Evolutionary conservation across 306 rosid genomes (phyloP), one percentile per base, ranked within the genome.

Genomic region (Begonia loranthoides): DNA sequence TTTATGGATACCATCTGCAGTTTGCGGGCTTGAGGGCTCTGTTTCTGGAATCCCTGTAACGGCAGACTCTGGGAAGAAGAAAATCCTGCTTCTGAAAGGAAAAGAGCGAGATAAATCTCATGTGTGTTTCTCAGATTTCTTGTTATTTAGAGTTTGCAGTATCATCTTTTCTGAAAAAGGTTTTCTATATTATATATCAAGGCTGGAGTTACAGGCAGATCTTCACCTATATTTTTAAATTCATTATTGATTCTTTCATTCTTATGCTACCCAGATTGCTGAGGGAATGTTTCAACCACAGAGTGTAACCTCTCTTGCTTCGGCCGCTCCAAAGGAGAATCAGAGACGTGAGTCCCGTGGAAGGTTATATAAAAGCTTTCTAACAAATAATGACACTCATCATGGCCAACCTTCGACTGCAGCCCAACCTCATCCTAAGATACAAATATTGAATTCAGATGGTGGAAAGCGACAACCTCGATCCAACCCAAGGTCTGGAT

Each of bases 41-140:
- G 56, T 80, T 67, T 78, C 92, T 16, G 81, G 76, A 62, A 66
- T 80, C 44, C 79, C 83, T 43, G 66, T 78, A 65, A 70, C 80
- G 68, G 71, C 81, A 38, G 95, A 75, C 61, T 68, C 85, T 43
- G 95, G 92, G 65, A 90, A 80, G 84, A 86, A 79, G 65, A 90
- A 75, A 65, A 48, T 78, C 61, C 80, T 90, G 51, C 95, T 90
- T 55, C 78, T 83, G 41, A 83, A 87, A 75, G 96, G 94, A 38
- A 87, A 83, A 70, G 86, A 74, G 59, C 82, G 71, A 53, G 94
- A 87, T 70, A 64, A 65, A 49, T 57, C 83, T 55, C 73, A 53
- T 55, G 92, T 90, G 60, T 58, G 81, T 61, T 59, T 49, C 17
- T 7, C 10, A 33, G 45, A 58, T 58, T 46, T 38, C 14, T 12